phyloP scores from a whole-genome alignment of 805 yeast genomes.

The Wickerhamomyces bovis region DNA sequence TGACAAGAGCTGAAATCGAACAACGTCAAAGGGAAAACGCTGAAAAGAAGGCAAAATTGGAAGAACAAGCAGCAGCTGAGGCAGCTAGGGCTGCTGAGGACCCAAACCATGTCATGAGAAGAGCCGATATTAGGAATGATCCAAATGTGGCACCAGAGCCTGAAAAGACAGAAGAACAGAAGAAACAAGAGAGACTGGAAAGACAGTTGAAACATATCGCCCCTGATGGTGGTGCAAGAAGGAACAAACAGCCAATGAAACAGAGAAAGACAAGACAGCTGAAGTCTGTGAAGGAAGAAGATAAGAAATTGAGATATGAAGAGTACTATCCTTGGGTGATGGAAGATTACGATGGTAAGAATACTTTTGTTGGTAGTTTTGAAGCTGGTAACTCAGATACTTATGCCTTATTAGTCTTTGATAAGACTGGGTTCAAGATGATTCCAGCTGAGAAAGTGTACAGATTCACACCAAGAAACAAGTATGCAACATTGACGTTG shows the following conservation, averaged over 20 bases:
- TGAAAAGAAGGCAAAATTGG: constrained; percentile 28
- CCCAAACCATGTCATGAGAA: constrained; percentile 13
- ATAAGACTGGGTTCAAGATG: constrained; percentile 69
- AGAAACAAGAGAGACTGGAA: constrained; percentile 27
- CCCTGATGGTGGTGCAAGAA: constrained; percentile 87
- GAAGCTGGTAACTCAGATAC: constrained; percentile 85
- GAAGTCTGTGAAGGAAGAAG: constrained; percentile 72
- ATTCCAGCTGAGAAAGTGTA: constrained; percentile 94
- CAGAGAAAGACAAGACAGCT: constrained; percentile 84
- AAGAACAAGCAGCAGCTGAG: constrained; percentile 29
- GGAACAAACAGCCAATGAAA: constrained; percentile 51
- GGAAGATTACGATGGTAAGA: constrained; percentile 92
- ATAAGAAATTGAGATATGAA: constrained; percentile 82
- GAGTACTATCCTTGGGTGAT: constrained; percentile 97
- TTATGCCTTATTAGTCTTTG: constrained; percentile 81
- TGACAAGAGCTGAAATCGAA: constrained; percentile 72
- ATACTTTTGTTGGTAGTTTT: constrained; percentile 92
- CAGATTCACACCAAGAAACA: constrained; percentile 87
- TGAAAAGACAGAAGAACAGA: constrained; percentile 31
- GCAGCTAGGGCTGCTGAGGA: constrained; percentile 16
- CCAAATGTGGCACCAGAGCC: constrained; percentile 28
- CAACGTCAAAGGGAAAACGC: constrained; percentile 46
- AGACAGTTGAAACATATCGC: constrained; percentile 62
- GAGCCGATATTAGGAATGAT: constrained; percentile 12
- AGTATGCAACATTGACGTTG: constrained; percentile 85